Percentiles rank a stretch among this genome's conserved stretches.
phyloP scores from a whole-genome alignment of 148 eudicot species.

The Cornus kousa region DNA sequence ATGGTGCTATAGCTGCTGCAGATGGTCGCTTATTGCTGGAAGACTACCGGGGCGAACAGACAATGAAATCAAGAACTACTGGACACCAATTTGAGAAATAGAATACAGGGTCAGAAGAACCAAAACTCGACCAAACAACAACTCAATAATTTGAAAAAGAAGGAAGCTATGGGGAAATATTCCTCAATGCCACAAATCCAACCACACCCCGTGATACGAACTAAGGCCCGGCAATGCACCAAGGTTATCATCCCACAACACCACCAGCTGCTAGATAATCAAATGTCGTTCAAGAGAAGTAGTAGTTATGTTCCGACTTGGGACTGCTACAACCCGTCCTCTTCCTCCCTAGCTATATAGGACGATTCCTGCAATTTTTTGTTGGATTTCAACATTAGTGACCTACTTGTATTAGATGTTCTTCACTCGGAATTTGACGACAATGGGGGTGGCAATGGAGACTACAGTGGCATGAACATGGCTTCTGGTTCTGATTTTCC shows the following conservation, averaged over 20 bases:
- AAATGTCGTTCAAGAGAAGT: not conserved
- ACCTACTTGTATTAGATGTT: too few relatives aligned
- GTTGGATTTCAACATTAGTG: too few relatives aligned
- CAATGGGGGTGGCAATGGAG: too few relatives aligned
- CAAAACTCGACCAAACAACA: not conserved
- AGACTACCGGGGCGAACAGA: conserved; percentile 35
- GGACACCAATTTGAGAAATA: conserved; percentile 20
- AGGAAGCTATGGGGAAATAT: too few relatives aligned
- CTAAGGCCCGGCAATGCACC: conserved; percentile 6
- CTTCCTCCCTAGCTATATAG: not conserved
- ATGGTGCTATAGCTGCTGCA: not conserved
- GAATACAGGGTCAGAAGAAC: not conserved
- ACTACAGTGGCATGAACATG: too few relatives aligned
- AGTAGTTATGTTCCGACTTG: not conserved
- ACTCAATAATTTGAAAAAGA: too few relatives aligned
- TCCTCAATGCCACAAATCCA: too few relatives aligned
- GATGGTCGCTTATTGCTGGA: conserved; percentile 31
- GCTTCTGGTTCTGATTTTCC: too few relatives aligned
- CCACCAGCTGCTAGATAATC: not conserved
- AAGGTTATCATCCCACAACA: conserved; percentile 2
- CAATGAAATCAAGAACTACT: conserved; percentile 22
- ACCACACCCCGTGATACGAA: not conserved
- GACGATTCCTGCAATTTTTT: not conserved
- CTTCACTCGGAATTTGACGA: too few relatives aligned
- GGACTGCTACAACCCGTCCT: too few relatives aligned